Evolutionary conservation across 768 basidiomycete species (phyloP).

Genomic region (Suillus tomentosus): DNA sequence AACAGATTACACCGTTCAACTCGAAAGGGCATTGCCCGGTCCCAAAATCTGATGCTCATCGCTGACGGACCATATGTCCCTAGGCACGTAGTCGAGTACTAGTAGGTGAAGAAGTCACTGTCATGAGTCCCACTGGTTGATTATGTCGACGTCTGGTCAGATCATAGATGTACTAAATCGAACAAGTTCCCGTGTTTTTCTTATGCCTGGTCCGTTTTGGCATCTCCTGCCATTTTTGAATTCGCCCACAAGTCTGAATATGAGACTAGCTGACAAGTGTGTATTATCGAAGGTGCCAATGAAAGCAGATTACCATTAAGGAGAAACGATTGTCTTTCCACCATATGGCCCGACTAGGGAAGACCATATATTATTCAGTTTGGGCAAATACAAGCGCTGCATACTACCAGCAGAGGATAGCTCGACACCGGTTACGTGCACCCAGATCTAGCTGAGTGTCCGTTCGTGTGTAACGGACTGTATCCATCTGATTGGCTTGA

Average conservation of each 20-base stretch:
- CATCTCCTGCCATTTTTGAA: neutral
- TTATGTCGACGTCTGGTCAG: neutral
- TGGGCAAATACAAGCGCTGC: constrained; percentile 70
- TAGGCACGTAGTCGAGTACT: neutral
- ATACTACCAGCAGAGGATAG: constrained; percentile 29
- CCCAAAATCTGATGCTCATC: neutral
- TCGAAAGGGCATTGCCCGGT: neutral
- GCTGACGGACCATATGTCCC: neutral
- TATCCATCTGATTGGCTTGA: too few relatives aligned
- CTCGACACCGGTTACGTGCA: too few relatives aligned
- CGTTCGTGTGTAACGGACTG: too few relatives aligned
- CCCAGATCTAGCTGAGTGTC: too few relatives aligned
- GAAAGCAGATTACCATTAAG: neutral
- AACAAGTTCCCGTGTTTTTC: neutral
- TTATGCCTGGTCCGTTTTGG: neutral
- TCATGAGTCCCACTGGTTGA: neutral
- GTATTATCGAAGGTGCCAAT: neutral
- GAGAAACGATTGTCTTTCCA: neutral
- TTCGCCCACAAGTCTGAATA: neutral
- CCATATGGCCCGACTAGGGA: neutral
- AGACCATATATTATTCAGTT: constrained; percentile 52
- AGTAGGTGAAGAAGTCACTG: neutral
- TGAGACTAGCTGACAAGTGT: neutral
- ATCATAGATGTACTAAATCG: neutral
- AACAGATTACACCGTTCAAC: neutral